A percentile compares a stretch with the other conserved stretches of the same genome.
Evolutionary conservation across 768 basidiomycete species (phyloP).

Genomic region (Galerina sulciceps): DNA sequence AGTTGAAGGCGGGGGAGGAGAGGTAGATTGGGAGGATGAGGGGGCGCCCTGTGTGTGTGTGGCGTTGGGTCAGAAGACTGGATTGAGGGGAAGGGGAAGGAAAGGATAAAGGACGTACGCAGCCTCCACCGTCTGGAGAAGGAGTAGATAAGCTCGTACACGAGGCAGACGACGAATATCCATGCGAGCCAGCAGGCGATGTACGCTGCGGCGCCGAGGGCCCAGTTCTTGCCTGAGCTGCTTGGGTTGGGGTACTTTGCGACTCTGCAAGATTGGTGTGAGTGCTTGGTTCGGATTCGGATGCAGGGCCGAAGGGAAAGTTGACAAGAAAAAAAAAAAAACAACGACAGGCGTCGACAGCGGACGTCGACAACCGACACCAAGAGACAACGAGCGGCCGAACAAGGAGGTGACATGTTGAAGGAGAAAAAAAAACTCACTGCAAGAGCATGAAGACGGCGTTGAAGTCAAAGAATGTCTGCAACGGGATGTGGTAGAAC

Average conservation of each 20-base stretch:
- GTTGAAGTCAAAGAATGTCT: slow-evolving; percentile 91
- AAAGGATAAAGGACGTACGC: slow-evolving; percentile 55
- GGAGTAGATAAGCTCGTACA: slow-evolving; percentile 80
- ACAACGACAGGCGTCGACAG: background rate
- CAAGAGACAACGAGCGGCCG: background rate
- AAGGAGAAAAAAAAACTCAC: slow-evolving; percentile 51
- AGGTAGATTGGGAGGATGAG: slow-evolving; percentile 83
- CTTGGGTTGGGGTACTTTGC: slow-evolving; percentile 75
- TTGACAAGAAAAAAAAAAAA: background rate
- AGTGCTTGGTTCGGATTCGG: background rate
- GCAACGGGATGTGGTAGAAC: slow-evolving; percentile 73
- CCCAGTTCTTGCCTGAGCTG: slow-evolving; percentile 79
- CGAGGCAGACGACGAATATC: slow-evolving; percentile 70
- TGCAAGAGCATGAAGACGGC: slow-evolving; percentile 81
- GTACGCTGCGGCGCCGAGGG: slow-evolving; percentile 82
- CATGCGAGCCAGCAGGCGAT: slow-evolving; percentile 80
- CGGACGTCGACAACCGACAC: background rate
- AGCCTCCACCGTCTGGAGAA: slow-evolving; percentile 78
- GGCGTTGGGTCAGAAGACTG: background rate
- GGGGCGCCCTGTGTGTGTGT: slow-evolving; percentile 66
- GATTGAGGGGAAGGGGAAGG: background rate
- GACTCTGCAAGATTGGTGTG: slow-evolving; percentile 48
- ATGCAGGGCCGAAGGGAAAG: background rate
- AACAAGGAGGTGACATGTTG: no score
- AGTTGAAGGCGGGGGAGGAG: slow-evolving; percentile 77